These are phyloP conservation scores for Protostelium mycophagum DNA, from an alignment of 78 protist genomes.

Conservation along the genomic window DNA sequence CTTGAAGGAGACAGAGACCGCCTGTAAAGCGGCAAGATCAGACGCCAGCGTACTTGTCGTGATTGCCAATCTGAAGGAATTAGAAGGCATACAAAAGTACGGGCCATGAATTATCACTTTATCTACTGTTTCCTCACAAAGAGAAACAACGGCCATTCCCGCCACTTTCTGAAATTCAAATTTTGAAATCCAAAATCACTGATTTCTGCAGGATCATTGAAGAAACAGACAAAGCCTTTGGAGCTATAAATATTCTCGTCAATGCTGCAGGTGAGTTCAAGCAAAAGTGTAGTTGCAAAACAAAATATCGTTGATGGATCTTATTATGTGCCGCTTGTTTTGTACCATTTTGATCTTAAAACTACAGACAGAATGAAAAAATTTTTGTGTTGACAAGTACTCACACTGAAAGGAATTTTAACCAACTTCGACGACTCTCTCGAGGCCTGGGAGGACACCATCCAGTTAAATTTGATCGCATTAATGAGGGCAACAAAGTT, in stretches of 20 bases:
- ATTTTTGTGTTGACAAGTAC: not conserved
- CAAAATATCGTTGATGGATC: no score
- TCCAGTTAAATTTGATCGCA: not conserved
- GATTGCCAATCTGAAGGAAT: not conserved
- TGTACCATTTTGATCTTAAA: no score
- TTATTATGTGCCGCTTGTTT: no score
- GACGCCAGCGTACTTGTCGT: not conserved
- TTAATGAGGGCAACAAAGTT: not conserved
- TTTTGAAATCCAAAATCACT: not conserved
- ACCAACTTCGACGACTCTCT: not conserved
- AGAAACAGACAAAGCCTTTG: not conserved
- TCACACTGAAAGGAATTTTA: not conserved
- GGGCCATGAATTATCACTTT: no score
- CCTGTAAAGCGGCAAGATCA: not conserved
- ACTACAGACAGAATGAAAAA: not conserved
- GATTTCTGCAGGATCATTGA: not conserved
- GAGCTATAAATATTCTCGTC: not conserved
- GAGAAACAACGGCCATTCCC: no score
- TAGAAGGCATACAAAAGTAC: not conserved
- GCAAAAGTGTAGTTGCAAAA: no score
- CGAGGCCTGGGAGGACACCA: not conserved
- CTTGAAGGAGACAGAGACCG: not conserved
- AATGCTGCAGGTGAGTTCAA: not conserved
- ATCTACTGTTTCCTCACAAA: no score
- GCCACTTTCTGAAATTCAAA: not conserved